Percentiles rank a stretch among this genome's conserved stretches.
These are phyloP conservation scores for Debaryomycetaceae sp. DNA, from an alignment of 1,139 yeast genomes.

Conservation along the genomic window DNA sequence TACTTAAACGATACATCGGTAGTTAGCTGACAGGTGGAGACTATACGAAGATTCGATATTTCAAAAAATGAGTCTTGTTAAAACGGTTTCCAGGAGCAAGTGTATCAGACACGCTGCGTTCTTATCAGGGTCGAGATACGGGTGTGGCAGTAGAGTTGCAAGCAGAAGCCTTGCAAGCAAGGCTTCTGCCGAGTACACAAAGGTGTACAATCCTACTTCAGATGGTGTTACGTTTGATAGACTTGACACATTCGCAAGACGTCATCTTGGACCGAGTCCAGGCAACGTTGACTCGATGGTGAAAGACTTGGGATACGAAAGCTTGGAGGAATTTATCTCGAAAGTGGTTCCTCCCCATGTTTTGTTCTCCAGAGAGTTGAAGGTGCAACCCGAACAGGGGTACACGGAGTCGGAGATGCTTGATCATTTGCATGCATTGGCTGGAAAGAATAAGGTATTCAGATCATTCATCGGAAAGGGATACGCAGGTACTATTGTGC, in stretches of 20 bases:
- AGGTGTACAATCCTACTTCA: conserved; percentile 36
- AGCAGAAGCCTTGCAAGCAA: conserved; percentile 20
- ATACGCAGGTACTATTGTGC: conserved; percentile 84
- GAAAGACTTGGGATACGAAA: conserved; percentile 56
- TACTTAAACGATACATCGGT: too few relatives aligned
- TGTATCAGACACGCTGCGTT: neutral
- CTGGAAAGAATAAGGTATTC: conserved; percentile 67
- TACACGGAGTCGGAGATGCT: conserved; percentile 80
- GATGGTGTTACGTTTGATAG: conserved; percentile 29
- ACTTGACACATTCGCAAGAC: conserved; percentile 80
- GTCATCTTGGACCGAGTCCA: conserved; percentile 86
- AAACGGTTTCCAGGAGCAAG: neutral
- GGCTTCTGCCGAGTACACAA: conserved; percentile 42
- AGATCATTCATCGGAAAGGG: conserved; percentile 90
- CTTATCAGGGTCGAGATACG: neutral
- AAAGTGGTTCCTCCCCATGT: conserved; percentile 78
- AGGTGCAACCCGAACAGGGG: conserved; percentile 65
- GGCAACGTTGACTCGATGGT: conserved; percentile 64
- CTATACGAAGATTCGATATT: neutral
- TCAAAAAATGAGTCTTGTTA: neutral
- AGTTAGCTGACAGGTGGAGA: too few relatives aligned
- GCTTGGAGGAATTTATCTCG: conserved; percentile 66
- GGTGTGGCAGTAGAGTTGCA: neutral
- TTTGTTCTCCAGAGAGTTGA: conserved; percentile 61
- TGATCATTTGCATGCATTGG: conserved; percentile 61